Base-by-base conservation (phyloP, 108 stramenopile species). In the Nannochloropsis salina region DNA sequence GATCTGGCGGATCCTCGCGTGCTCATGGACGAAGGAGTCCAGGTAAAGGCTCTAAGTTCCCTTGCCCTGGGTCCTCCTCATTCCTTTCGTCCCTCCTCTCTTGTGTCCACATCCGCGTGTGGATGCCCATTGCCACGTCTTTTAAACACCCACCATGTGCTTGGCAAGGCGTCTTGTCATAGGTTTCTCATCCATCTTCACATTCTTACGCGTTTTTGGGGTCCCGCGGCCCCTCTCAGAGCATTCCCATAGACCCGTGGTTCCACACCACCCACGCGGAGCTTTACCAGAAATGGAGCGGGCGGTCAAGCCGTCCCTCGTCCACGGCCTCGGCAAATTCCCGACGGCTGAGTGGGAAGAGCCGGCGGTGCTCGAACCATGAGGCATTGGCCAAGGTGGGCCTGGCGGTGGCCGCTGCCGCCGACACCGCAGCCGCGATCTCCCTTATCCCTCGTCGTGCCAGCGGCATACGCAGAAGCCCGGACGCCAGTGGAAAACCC, bases 181-280 rank as follows among this genome's bases (percentile, higher is more conserved):
- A 4, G n/a, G 15, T 0, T 2, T 74, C 3, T 6, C 6, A 4
- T 74, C 61, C 61, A 74, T 6, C 61, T n/a, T n/a, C 8, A 74
- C 61, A 12, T 15, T 51, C 47, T 51, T 15, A 51, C 47, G 15
- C 61, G 8, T 74, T 2, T n/a, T 8, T 1, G 20, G 31, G 20
- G 20, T 74, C 61, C 6, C 61, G 20, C 8, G 6, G 20, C 6
- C 61, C 4, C 15, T 74, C 61, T 74, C 61, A 74, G n/a, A 74
- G 20, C 15, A n/a, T 15, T 6, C 8, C 4, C 15, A 74, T 74
- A 3, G 61, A 74, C 61, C 61, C 61, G 20, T 74, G 61, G 61
- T 74, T 74, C n/a, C 61, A 74, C 20, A 74, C 61, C 20, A n/a
- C 61, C 61, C 61, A 74, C 61, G 20, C 61, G n/a, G 61, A 74